Percentiles rank a stretch among this genome's conserved stretches.
phyloP scores from a whole-genome alignment of 2,329 filamentous ascomycete species.

The Hymenoscyphus occultus region DNA sequence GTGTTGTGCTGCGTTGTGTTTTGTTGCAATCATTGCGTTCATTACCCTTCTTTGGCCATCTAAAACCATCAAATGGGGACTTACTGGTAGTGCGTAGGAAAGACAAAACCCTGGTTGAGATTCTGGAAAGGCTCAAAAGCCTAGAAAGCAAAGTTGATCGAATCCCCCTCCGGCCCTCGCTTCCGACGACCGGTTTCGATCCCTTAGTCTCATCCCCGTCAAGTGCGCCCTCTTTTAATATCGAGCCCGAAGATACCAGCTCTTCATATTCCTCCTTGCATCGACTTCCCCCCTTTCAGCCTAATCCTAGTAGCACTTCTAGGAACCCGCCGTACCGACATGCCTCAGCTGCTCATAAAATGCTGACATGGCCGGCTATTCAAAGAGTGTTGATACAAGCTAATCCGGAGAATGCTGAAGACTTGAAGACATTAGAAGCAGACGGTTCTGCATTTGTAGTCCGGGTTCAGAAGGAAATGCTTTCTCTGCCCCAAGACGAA shows the following conservation, averaged over 20 bases:
- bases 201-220: slow-evolving; percentile 30
- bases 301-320: slow-evolving; percentile 20
- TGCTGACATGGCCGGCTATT: slow-evolving; percentile 49
- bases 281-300: slow-evolving; percentile 15
- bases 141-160: slow-evolving; percentile 56
- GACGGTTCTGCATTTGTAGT: slow-evolving; percentile 40
- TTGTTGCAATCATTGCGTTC: background rate
- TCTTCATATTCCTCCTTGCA: slow-evolving; percentile 26
- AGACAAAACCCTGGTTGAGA: slow-evolving; percentile 60
- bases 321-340: slow-evolving; percentile 29
- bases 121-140: slow-evolving; percentile 53
- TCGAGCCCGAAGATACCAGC: slow-evolving; percentile 21
- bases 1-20: background rate
- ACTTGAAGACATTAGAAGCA: slow-evolving; percentile 38
- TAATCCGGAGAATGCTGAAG: slow-evolving; percentile 35
- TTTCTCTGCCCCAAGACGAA: slow-evolving; percentile 30
- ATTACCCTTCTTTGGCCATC: background rate
- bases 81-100: slow-evolving; percentile 45
- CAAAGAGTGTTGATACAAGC: slow-evolving; percentile 41
- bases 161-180: slow-evolving; percentile 26
- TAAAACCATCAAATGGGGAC: slow-evolving; percentile 5
- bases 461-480: slow-evolving; percentile 30
- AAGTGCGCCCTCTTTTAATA: slow-evolving; percentile 26
- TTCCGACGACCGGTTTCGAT: slow-evolving; percentile 18
- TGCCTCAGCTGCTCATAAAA: slow-evolving; percentile 46